Evolutionary conservation across 805 yeast species (phyloP), one percentile per base, ranked within the genome.

Genomic region (Priceomyces carsonii): DNA sequence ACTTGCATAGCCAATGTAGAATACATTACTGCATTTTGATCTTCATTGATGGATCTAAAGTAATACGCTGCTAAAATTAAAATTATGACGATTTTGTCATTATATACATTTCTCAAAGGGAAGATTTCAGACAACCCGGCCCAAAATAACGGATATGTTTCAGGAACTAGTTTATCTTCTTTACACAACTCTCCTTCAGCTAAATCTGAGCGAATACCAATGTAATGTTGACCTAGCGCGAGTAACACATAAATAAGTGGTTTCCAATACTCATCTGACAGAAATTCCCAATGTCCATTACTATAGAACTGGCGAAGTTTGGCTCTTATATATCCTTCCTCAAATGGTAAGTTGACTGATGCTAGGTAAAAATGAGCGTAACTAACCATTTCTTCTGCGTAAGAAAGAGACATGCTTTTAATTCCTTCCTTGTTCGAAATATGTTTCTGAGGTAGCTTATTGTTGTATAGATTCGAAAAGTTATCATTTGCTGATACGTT

Each of bases 181-280:
- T 9, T 9, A 8, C 5, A n/a, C n/a, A n/a, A n/a, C n/a, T n/a
- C n/a, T n/a, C n/a, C n/a, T n/a, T n/a, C n/a, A n/a, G n/a, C 18
- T 29, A 29, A 18, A 18, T 29, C 27, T 8, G 32, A 13, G 8
- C 18, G 14, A 13, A 14, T 17, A 5, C 32, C 32, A 18, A 17
- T 8, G 23, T 29, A 29, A 29, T 29, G 32, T 29, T 29, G 32
- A 14, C 32, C 23, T 25, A 29, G 32, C 4, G 32, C 27, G 19
- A 29, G 32, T 19, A 29, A 15, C 10, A 29, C 14, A 23, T 29
- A 29, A 8, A 29, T 17, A 10, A 29, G 13, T 13, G 18, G 32
- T 18, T 17, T 29, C 32, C 32, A 29, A 17, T 29, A 29, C 19
- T 15, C 20, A 17, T 29, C 32, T 9, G 7, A 7, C 7, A 23